phyloP scores from a whole-genome alignment of 1,139 yeast species.

The Candida pseudocylindracea region DNA sequence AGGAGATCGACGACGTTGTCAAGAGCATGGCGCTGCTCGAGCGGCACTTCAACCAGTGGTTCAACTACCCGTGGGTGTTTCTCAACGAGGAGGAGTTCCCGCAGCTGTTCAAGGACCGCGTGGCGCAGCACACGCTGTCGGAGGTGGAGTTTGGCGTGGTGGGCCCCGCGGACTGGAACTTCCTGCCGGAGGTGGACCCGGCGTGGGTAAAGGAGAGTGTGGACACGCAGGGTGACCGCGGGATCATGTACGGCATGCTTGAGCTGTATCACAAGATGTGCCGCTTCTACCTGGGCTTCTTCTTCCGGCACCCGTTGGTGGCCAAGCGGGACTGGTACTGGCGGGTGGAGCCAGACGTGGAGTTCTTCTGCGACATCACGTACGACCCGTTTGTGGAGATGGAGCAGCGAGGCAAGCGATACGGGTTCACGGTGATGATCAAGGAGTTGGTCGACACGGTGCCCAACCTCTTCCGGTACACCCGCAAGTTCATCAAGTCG shows the following conservation, averaged over 20 bases:
- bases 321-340: constrained; percentile 67
- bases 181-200: constrained; percentile 7
- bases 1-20: background rate
- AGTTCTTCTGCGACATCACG: constrained; percentile 72
- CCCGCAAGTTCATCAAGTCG: constrained; percentile 33
- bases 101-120: constrained; percentile 3
- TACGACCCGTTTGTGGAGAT: constrained; percentile 79
- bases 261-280: constrained; percentile 57
- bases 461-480: constrained; percentile 56
- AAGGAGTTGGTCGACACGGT: constrained; percentile 59
- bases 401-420: constrained; percentile 44
- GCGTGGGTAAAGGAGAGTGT: constrained; percentile 2
- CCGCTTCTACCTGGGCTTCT: constrained; percentile 57
- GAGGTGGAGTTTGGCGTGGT: constrained; percentile 4
- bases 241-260: constrained; percentile 60
- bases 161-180: constrained; percentile 3
- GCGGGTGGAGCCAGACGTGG: constrained; percentile 85
- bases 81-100: constrained; percentile 2
- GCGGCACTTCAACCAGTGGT: constrained; percentile 1
- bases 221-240: constrained; percentile 52
- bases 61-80: constrained; percentile 1
- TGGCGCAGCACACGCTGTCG: constrained; percentile 2
- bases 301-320: constrained; percentile 55
- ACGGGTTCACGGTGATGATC: constrained; percentile 65
- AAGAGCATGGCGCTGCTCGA: background rate